Evolutionary conservation across 208 protist species (phyloP).

Genomic region (Zelonia costaricensis): DNA sequence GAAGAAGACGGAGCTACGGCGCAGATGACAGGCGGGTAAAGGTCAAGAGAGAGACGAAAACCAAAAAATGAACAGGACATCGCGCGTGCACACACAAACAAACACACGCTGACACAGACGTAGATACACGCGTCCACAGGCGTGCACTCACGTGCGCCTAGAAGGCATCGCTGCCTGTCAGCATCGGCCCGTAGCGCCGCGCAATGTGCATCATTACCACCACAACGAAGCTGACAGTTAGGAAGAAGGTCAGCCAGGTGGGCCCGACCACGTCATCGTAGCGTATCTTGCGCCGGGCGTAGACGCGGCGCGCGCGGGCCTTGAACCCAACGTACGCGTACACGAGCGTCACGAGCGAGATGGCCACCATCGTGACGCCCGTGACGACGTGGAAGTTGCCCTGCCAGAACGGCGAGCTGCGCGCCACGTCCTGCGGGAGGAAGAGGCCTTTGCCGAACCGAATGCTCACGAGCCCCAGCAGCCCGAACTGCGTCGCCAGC

Average conservation of each 20-base stretch:
- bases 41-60: too few relatives aligned
- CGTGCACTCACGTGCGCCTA: conserved; percentile 16
- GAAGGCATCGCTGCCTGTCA: conserved; percentile 71
- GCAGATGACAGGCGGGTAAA: too few relatives aligned
- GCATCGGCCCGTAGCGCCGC: conserved; percentile 83
- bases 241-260: conserved; percentile 64
- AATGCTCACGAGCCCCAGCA: conserved; percentile 75
- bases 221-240: conserved; percentile 48
- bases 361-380: conserved; percentile 49
- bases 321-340: conserved; percentile 83
- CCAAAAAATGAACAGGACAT: too few relatives aligned
- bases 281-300: conserved; percentile 84
- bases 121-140: neutral
- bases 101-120: too few relatives aligned
- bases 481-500: conserved; percentile 66
- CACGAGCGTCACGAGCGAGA: conserved; percentile 55
- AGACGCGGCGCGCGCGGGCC: conserved; percentile 74
- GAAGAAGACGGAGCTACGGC: too few relatives aligned
- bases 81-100: too few relatives aligned
- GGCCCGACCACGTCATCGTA: conserved; percentile 76
- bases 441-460: conserved; percentile 74
- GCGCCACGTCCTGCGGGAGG: conserved; percentile 49
- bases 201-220: conserved; percentile 56
- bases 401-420: conserved; percentile 57
- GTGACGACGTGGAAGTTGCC: conserved; percentile 68